Evolutionary conservation across 1,284 basidiomycete species (phyloP).

Genomic region (Fomitopsis pinicola): DNA sequence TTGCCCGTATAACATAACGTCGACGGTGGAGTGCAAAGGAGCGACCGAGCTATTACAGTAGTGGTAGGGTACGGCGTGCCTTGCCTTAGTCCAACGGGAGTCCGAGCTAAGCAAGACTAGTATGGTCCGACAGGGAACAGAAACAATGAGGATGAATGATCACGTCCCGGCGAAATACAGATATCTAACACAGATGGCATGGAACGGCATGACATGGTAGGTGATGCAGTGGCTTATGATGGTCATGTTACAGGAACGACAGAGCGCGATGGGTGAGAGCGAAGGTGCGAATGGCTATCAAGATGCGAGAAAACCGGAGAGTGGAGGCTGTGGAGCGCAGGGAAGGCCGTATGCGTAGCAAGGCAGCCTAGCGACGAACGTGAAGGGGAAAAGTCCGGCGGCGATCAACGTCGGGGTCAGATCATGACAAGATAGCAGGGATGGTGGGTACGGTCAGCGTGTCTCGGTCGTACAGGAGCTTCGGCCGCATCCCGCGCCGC

Average conservation of each 20-base stretch:
- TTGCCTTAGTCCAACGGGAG: not conserved
- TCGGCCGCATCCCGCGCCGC: slow-evolving; percentile 29
- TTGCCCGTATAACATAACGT: not conserved
- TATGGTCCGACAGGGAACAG: not conserved
- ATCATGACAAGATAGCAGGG: slow-evolving; percentile 5
- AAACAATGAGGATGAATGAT: not conserved
- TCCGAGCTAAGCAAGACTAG: not conserved
- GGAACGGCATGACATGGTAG: not conserved
- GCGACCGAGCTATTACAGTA: not conserved
- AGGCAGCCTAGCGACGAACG: not conserved
- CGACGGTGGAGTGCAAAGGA: not conserved
- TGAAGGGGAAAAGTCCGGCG: not conserved
- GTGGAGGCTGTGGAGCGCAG: not conserved
- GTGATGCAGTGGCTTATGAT: not conserved
- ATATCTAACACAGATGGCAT: not conserved
- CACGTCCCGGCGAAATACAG: not conserved
- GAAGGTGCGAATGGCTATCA: not conserved
- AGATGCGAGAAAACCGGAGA: not conserved
- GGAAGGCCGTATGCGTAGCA: not conserved
- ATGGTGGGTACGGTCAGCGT: slow-evolving; percentile 8
- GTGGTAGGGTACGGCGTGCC: not conserved
- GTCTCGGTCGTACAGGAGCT: slow-evolving; percentile 17
- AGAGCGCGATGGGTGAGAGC: not conserved
- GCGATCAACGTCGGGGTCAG: not conserved
- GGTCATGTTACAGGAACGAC: not conserved